phyloP scores from a whole-genome alignment of 202 grass and related monocot genomes.

The Setaria italica region DNA sequence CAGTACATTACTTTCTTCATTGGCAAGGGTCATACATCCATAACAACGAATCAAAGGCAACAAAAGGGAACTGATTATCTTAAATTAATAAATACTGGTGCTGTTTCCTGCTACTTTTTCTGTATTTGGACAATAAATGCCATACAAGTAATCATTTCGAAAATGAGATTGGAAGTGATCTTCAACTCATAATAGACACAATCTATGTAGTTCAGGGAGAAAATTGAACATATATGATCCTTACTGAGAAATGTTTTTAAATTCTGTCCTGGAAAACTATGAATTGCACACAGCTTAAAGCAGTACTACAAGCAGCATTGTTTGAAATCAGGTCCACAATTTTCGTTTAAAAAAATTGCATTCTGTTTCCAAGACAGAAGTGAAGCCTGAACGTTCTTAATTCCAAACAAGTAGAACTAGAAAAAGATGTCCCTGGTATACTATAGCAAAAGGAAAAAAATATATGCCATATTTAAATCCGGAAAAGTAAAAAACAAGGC shows the following conservation, averaged over 20 bases:
- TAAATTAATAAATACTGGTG: not conserved
- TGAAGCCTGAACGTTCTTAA: slow-evolving; percentile 24
- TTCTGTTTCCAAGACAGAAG: slow-evolving; percentile 23
- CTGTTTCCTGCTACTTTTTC: slow-evolving; percentile 11
- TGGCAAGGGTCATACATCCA: slow-evolving; percentile 32
- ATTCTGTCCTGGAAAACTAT: not conserved
- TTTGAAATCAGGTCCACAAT: not conserved
- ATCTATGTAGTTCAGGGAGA: slow-evolving; percentile 15
- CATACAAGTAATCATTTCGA: not conserved
- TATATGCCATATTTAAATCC: not conserved
- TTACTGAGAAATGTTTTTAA: slow-evolving; percentile 8
- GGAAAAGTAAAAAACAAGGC: slow-evolving; percentile 22
- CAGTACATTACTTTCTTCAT: slow-evolving; percentile 19
- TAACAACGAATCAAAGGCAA: slow-evolving; percentile 13
- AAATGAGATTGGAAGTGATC: slow-evolving; percentile 24
- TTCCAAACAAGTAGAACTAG: slow-evolving; percentile 25
- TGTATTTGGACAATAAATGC: slow-evolving; percentile 2
- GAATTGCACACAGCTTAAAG: slow-evolving; percentile 2
- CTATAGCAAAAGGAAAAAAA: not conserved
- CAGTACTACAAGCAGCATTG: slow-evolving; percentile 13
- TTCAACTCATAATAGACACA: not conserved
- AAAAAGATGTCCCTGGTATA: slow-evolving; percentile 21
- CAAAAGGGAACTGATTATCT: not conserved
- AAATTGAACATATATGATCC: slow-evolving; percentile 24
- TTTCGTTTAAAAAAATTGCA: not conserved